Evolutionary conservation across 148 eudicot genomes (phyloP).

Genomic region (Nyssa sinensis): DNA sequence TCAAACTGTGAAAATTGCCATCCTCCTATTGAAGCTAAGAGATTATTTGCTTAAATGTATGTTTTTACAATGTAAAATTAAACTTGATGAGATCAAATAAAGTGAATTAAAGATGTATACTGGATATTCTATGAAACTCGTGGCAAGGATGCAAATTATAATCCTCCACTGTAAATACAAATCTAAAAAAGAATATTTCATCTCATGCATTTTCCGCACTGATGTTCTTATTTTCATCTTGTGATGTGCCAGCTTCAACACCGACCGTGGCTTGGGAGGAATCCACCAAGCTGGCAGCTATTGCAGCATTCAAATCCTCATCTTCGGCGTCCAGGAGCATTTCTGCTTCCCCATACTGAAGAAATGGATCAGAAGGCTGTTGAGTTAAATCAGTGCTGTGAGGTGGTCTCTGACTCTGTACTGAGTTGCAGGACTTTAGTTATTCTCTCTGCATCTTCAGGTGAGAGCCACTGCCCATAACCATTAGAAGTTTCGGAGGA

Average conservation of each 20-base stretch:
- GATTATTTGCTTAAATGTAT: neutral
- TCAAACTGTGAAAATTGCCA: neutral
- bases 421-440: slow-evolving; percentile 59
- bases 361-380: slow-evolving; percentile 31
- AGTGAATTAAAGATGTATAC: neutral
- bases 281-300: slow-evolving; percentile 93
- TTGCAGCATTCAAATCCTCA: slow-evolving; percentile 88
- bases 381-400: slow-evolving; percentile 12
- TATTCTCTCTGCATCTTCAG: slow-evolving; percentile 85
- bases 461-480: slow-evolving; percentile 84
- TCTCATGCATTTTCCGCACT: slow-evolving; percentile 11
- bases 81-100: neutral
- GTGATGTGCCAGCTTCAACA: slow-evolving; percentile 19
- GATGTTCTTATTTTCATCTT: slow-evolving; percentile 19
- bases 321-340: slow-evolving; percentile 61
- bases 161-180: neutral
- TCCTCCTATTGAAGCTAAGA: neutral
- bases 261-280: slow-evolving; percentile 28
- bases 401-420: slow-evolving; percentile 38
- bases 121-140: slow-evolving; percentile 4
- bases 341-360: slow-evolving; percentile 34
- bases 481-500: slow-evolving; percentile 75
- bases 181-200: neutral
- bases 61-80: slow-evolving; percentile 16
- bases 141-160: neutral